phyloP scores from a whole-genome alignment of 2,329 filamentous ascomycete species.

The Neoscytalidium dimidiatum region DNA sequence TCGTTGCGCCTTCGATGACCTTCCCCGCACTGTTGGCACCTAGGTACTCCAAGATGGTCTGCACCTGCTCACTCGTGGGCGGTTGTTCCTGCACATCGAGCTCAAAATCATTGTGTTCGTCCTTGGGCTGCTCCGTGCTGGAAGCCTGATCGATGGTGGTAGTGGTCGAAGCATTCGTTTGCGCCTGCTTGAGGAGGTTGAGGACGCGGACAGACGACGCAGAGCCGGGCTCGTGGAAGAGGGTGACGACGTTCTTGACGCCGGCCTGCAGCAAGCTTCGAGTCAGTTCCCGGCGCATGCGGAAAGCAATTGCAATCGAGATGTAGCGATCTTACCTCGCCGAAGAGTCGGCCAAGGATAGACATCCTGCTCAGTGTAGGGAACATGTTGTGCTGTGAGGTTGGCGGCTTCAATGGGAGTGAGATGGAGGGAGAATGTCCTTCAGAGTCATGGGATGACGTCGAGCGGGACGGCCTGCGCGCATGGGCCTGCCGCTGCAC shows the following conservation, averaged over 20 bases:
- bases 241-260: conserved; percentile 78
- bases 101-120: conserved; percentile 73
- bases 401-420: background rate
- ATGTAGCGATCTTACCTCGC: conserved; percentile 20
- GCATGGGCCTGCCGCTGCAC: conserved; percentile 14
- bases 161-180: conserved; percentile 66
- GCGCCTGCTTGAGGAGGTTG: conserved; percentile 77
- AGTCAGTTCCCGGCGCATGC: background rate
- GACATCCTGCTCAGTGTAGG: conserved; percentile 16
- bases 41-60: conserved; percentile 81
- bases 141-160: conserved; percentile 76
- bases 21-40: conserved; percentile 62
- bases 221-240: conserved; percentile 85
- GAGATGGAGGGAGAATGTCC: background rate
- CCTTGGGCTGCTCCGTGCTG: conserved; percentile 61
- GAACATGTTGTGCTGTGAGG: conserved; percentile 2
- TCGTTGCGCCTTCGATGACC: conserved; percentile 73
- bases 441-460: conserved; percentile 19
- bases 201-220: conserved; percentile 73
- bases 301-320: background rate
- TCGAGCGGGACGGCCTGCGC: background rate
- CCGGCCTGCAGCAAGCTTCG: conserved; percentile 37
- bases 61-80: conserved; percentile 80
- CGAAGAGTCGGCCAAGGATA: conserved; percentile 15
- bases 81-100: conserved; percentile 78